Base-by-base conservation (phyloP, 1,284 basidiomycete species). In the Coniferiporia sulphurascens region DNA sequence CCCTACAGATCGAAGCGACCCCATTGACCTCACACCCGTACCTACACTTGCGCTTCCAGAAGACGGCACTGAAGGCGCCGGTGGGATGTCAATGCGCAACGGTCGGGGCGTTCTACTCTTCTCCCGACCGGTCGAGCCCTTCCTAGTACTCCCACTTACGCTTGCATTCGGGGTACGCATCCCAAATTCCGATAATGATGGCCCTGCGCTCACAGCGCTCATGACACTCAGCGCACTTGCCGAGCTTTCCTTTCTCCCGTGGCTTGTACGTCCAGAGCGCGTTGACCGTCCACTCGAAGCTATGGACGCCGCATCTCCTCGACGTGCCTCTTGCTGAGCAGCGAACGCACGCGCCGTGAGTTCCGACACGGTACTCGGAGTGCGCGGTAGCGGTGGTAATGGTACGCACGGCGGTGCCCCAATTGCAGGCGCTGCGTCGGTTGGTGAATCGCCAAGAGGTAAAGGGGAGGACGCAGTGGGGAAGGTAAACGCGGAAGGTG, bases 11-110 rank as follows among this genome's bases (percentile, higher is more conserved):
- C 51, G 45, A 19, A 51, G 27, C 27, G 12, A 36, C 17, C 17
- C 17, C 22, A 17, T 15, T 6, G 12, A 36, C 38, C 17, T 22
- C 9, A 17, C 35, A 8, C 53, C 15, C 19, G 32, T 41, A 49
- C 36, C 27, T 1, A n/a, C 22, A 9, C 44, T 17, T 17, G n/a
- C 12, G n/a, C 27, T 17, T 43, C n/a, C 48, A 3, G n/a, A n/a
- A 38, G 17, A 27, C 1, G 48, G 13, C 43, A 19, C 36, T 35
- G n/a, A n/a, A n/a, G 21, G 8, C 27, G 45, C 9, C 8, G 57
- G 52, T 13, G 58, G 58, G 13, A 59, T 59, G n/a, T 59, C 58
- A 19, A 59, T 59, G 21, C 46, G 35, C 7, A 59, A 27, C 35
- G 45, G 22, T 27, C 46, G 36, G 44, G 27, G 17, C 34, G 21